Percentiles rank a stretch among this genome's conserved stretches.
phyloP scores from a whole-genome alignment of 2,329 filamentous ascomycete species.

The Peltaster fructicola region DNA sequence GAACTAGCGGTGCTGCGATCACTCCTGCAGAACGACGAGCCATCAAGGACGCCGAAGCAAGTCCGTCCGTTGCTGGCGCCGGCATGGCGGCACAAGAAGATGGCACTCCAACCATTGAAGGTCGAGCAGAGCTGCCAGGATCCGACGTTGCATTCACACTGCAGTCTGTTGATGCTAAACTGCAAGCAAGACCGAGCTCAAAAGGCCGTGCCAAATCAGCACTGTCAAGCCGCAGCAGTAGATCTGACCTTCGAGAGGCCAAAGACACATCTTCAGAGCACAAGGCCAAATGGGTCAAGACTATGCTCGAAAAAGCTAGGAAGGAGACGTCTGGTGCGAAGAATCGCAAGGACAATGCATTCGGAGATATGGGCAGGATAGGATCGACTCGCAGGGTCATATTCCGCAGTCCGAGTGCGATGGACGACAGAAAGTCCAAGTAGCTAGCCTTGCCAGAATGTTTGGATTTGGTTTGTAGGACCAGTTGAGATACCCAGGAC shows the following conservation, averaged over 20 bases:
- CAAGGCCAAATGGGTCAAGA: conserved; percentile 65
- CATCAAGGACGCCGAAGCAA: too few species aligned
- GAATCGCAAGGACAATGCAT: conserved; percentile 22
- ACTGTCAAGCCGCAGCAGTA: conserved; percentile 7
- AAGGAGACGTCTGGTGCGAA: conserved; percentile 26
- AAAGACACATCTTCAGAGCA: conserved; percentile 49
- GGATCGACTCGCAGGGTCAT: conserved; percentile 59
- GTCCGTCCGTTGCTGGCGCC: too few species aligned
- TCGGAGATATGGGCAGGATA: conserved; percentile 54
- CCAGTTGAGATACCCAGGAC: too few species aligned
- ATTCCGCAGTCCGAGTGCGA: conserved; percentile 22
- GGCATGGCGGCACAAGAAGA: not conserved
- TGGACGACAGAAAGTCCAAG: too few species aligned
- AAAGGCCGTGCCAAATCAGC: conserved; percentile 1
- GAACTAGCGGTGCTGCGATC: conserved; percentile 12
- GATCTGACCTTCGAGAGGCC: conserved; percentile 5
- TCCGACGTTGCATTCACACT: not conserved
- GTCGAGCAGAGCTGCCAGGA: not conserved
- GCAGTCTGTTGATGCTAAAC: not conserved
- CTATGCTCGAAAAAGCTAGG: conserved; percentile 63
- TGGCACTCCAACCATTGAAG: not conserved
- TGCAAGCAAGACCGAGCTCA: not conserved
- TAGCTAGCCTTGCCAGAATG: too few species aligned
- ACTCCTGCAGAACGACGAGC: conserved; percentile 1
- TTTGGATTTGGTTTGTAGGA: too few species aligned